Percentiles rank a stretch among this genome's conserved stretches.
These are phyloP conservation scores for Lepidium sativum DNA, from an alignment of 345 rosid species.

Conservation along the genomic window DNA sequence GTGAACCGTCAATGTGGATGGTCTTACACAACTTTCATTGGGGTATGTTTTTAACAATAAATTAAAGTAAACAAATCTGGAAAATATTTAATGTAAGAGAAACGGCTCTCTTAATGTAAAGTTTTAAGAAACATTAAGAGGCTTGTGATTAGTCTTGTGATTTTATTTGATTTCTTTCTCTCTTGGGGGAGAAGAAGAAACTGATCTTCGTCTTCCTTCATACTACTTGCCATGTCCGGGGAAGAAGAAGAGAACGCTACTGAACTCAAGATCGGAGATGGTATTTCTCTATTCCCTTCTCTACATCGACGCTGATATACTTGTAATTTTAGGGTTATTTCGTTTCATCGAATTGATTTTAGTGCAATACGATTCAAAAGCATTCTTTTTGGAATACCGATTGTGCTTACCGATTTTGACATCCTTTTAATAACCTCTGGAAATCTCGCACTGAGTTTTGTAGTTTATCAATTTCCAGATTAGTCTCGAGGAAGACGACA, in stretches of 20 bases:
- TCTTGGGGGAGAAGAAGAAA: too few relatives aligned
- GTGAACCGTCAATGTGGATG: too few relatives aligned
- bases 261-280: slow-evolving; percentile 98
- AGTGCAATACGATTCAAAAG: not conserved
- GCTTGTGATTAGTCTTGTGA: too few relatives aligned
- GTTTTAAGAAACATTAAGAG: too few relatives aligned
- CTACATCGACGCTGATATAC: not conserved
- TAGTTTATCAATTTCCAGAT: slow-evolving; percentile 28
- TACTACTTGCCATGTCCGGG: slow-evolving; percentile 50
- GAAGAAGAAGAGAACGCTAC: slow-evolving; percentile 99
- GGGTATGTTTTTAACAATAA: too few relatives aligned
- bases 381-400: not conserved
- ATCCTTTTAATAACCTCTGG: not conserved
- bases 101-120: too few relatives aligned
- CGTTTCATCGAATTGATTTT: not conserved
- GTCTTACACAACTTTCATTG: too few relatives aligned
- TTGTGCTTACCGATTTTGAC: not conserved
- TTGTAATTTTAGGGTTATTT: not conserved
- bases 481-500: slow-evolving; percentile 14
- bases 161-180: too few relatives aligned
- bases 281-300: slow-evolving; percentile 27
- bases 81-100: too few relatives aligned
- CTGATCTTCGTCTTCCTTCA: not conserved
- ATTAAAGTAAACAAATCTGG: too few relatives aligned
- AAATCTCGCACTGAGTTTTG: not conserved